Conservation (phyloP, 768 basidiomycete genomes). For the Kwoniella dendrophila region DNA sequence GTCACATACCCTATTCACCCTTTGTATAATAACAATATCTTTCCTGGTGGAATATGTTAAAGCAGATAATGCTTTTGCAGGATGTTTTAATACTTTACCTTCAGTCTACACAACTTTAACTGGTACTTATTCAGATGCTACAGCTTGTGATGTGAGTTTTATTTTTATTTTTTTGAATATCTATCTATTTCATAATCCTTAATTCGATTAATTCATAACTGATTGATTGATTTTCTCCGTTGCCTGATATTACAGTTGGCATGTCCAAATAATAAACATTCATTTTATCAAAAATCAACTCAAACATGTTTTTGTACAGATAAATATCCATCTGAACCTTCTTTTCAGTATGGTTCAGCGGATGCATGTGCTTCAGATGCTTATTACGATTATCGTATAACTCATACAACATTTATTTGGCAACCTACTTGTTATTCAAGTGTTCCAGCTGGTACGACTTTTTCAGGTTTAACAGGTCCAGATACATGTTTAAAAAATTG, state of each 20-base stretch:
- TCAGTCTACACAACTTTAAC: background rate
- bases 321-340: constrained; percentile 5
- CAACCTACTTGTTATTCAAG: background rate
- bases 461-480: constrained; percentile 1
- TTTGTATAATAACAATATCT: too few species aligned
- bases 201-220: background rate
- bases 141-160: constrained; percentile 4
- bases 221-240: background rate
- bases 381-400: constrained; percentile 13
- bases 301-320: constrained; percentile 11
- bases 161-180: background rate
- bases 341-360: constrained; percentile 1
- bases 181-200: background rate
- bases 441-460: constrained; percentile 1
- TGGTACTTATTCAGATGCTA: constrained; percentile 2
- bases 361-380: background rate
- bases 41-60: background rate
- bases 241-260: background rate
- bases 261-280: constrained; percentile 12
- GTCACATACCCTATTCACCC: too few species aligned
- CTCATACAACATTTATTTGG: constrained; percentile 6
- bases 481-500: constrained; percentile 18
- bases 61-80: constrained; percentile 14
- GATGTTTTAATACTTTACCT: constrained; percentile 7
- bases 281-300: constrained; percentile 8